Conservation (phyloP, 805 yeast species). For the Ogataea populi-albae region DNA sequence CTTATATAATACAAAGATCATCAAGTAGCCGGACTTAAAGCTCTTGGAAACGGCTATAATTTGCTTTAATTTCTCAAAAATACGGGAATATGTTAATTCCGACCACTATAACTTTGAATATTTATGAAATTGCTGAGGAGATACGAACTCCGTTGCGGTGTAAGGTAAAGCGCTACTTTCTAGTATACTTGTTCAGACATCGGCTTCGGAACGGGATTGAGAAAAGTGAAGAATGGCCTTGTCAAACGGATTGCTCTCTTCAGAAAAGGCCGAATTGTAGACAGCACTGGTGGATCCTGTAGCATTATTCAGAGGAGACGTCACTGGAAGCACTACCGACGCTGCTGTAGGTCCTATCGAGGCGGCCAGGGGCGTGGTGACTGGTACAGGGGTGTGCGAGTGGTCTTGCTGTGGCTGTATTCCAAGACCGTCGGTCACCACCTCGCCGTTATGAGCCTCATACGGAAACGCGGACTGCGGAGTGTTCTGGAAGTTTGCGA, state of each 20-base stretch:
- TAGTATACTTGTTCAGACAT: no score
- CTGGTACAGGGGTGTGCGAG: slow-evolving; percentile 19
- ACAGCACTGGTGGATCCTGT: not conserved
- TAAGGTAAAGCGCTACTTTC: no score
- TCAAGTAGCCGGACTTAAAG: no score
- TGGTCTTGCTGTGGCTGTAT: slow-evolving; percentile 19
- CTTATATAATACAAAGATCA: no score
- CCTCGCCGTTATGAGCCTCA: slow-evolving; percentile 6
- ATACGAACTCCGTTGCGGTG: no score
- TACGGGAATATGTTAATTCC: no score
- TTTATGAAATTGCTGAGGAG: no score
- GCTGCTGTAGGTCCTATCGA: slow-evolving; percentile 36
- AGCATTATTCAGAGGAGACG: slow-evolving; percentile 24
- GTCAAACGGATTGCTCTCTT: slow-evolving; percentile 25
- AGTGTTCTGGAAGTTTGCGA: slow-evolving; percentile 28
- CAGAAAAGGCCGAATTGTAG: slow-evolving; percentile 2
- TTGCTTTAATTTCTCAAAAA: no score
- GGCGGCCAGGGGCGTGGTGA: slow-evolving; percentile 36
- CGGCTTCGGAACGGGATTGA: no score
- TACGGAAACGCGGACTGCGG: slow-evolving; percentile 11
- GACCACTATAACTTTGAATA: no score
- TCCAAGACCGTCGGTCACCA: slow-evolving; percentile 25
- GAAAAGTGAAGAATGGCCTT: slow-evolving; percentile 13
- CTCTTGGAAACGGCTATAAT: no score
- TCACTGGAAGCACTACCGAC: slow-evolving; percentile 31